Evolutionary conservation across 805 yeast genomes (phyloP), one percentile per base, ranked within the genome.

Genomic region (Isabelozyma heimii): DNA sequence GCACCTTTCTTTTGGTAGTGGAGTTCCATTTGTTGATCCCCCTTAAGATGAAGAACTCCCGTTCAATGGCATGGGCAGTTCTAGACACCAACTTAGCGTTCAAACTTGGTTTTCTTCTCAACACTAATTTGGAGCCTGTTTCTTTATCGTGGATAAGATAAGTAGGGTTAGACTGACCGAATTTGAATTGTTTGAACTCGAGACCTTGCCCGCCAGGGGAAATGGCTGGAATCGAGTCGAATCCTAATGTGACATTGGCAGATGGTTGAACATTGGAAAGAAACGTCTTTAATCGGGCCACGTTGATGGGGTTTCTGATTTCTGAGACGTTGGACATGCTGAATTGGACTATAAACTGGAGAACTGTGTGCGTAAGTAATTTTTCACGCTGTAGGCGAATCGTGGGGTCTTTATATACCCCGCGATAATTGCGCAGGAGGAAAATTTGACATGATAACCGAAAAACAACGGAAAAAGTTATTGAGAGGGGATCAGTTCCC

Each of bases 121-220:
- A 67, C 2, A 82, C 87, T 47, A 71, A 75, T 39, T 69, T 64
- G 27, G 59, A 63, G 2, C 69, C 66, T 0, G 72, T 72, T 5
- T 52, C 51, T 2, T 69, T 58, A 52, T 80, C 84, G 2, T 59
- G 63, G 24, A 82, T 47, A 27, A 79, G 71, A 57, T 81, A 83
- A 1, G 86, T 81, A 10, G 87, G 88, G 57, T 83, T 83, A 1
- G 84, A 78, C 60, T 83, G 88, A 13, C 88, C 88, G 59, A 77
- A 81, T 26, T 73, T 73, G 65, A 83, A 83, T 61, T 83, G 88
- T 50, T 73, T 66, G 14, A 42, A 30, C n/a, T 30, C 35, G n/a
- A 30, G 35, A 10, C n/a, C 35, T 13, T 13, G 35, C 2, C 35
- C 35, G n/a, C 35, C 35, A 10, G 35, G 10, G n/a, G 35, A 30